phyloP scores from a whole-genome alignment of 495 filamentous ascomycete species.

The Echria macrotheca region DNA sequence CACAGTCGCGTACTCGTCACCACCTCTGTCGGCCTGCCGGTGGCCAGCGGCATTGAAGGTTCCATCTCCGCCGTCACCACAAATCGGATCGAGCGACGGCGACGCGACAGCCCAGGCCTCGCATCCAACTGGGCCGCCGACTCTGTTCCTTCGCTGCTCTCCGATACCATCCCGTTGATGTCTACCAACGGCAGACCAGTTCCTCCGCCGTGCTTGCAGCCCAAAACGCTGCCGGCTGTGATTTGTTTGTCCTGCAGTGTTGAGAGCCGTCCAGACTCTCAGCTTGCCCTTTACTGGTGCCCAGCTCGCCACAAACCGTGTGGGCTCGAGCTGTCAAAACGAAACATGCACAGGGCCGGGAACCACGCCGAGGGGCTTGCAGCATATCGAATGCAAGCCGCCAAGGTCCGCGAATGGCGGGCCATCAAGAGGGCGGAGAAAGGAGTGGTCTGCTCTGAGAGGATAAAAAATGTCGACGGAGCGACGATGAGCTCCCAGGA shows the following conservation, averaged over 20 bases:
- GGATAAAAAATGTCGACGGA: not conserved
- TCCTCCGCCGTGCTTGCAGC: not conserved
- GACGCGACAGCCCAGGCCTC: not conserved
- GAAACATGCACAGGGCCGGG: constrained; percentile 1
- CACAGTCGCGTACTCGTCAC: no score
- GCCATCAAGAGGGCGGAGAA: not conserved
- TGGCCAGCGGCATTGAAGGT: not conserved
- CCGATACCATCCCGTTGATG: constrained; percentile 1
- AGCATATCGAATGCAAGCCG: constrained; percentile 5
- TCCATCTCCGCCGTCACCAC: not conserved
- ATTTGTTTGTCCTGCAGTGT: no score
- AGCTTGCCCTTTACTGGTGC: no score
- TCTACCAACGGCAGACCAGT: constrained; percentile 1
- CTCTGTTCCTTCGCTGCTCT: not conserved
- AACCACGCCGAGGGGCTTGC: not conserved
- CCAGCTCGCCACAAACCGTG: no score
- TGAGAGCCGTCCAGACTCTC: no score
- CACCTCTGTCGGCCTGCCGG: not conserved
- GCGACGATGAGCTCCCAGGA: no score
- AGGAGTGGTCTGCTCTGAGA: not conserved
- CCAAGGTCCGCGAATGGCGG: not conserved
- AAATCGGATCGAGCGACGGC: not conserved
- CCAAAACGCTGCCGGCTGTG: no score
- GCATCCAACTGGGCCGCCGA: not conserved
- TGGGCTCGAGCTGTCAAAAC: constrained; percentile 3